A percentile compares a stretch with the other conserved stretches of the same genome.
These are phyloP conservation scores for Thamnidium elegans DNA, from an alignment of 192 early-diverging fungal genomes.

Conservation along the genomic window DNA sequence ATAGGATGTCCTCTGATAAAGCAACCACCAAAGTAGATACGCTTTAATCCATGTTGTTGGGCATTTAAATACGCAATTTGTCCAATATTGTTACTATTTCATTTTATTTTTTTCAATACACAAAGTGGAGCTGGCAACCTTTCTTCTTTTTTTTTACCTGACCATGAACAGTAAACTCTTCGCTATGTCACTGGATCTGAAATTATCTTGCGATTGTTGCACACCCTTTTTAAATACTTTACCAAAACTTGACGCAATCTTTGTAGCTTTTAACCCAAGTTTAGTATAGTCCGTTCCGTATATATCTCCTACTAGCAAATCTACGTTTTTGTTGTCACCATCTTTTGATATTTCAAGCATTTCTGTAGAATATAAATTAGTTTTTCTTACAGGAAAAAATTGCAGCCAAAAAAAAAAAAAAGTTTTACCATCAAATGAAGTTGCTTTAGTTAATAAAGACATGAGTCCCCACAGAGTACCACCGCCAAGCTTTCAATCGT, in stretches of 20 bases:
- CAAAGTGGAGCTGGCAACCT: not conserved
- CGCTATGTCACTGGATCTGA: constrained; percentile 80
- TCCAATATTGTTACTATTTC: constrained; percentile 93
- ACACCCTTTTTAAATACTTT: constrained; percentile 91
- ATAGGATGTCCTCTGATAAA: constrained; percentile 96
- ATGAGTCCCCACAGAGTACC: constrained; percentile 96
- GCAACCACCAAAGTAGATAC: constrained; percentile 97
- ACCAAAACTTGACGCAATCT: constrained; percentile 93
- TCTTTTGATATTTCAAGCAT: constrained; percentile 83
- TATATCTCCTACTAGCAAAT: constrained; percentile 92
- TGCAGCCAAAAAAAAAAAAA: not conserved
- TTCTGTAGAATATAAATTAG: constrained; percentile 32
- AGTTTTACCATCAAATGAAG: constrained; percentile 77
- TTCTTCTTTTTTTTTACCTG: constrained; percentile 41
- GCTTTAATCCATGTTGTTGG: constrained; percentile 79
- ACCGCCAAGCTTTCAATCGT: constrained; percentile 68
- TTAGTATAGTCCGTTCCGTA: constrained; percentile 88
- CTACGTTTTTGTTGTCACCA: constrained; percentile 90
- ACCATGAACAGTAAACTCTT: constrained; percentile 93
- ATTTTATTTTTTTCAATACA: not conserved
- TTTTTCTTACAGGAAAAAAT: not conserved
- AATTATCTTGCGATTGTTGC: constrained; percentile 54
- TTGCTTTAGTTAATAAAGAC: constrained; percentile 82
- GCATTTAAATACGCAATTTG: constrained; percentile 98
- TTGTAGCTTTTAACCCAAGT: constrained; percentile 89